phyloP scores from a whole-genome alignment of 2,329 filamentous ascomycete species.

The Alternaria hordeiaustralica region DNA sequence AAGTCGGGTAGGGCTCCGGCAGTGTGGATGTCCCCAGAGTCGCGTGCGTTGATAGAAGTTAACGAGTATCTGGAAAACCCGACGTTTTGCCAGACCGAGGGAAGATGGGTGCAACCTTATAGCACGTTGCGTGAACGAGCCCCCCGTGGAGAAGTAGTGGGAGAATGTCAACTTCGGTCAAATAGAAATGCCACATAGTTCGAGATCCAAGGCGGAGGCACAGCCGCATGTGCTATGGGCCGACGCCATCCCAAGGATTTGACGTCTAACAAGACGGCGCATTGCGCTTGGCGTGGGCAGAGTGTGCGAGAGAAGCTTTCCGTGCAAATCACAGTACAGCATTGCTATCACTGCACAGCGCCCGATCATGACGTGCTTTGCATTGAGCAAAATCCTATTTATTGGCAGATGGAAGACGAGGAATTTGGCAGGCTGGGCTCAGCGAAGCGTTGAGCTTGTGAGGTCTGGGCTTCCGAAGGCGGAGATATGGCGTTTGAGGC shows the following conservation, averaged over 20 bases:
- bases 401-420: slow-evolving; percentile 25
- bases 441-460: slow-evolving; percentile 35
- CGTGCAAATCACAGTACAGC: slow-evolving; percentile 28
- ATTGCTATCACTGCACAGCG: slow-evolving; percentile 15
- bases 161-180: slow-evolving; percentile 9
- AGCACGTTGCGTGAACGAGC: background rate
- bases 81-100: background rate
- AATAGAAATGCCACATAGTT: slow-evolving; percentile 23
- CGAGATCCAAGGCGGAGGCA: slow-evolving; percentile 23
- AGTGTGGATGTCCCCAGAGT: background rate
- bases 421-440: slow-evolving; percentile 26
- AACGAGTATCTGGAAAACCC: background rate
- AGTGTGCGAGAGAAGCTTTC: slow-evolving; percentile 7
- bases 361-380: slow-evolving; percentile 30
- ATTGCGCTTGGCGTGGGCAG: slow-evolving; percentile 30
- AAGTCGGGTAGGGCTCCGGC: background rate
- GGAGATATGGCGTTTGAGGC: slow-evolving; percentile 19
- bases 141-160: slow-evolving; percentile 11
- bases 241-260: slow-evolving; percentile 17
- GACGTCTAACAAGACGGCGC: slow-evolving; percentile 20
- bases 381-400: slow-evolving; percentile 17
- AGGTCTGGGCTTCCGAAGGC: slow-evolving; percentile 33
- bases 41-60: background rate
- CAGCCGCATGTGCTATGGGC: slow-evolving; percentile 26
- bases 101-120: slow-evolving; percentile 8